phyloP scores from a whole-genome alignment of 1,284 basidiomycete genomes.

The Agroathelia rolfsii region DNA sequence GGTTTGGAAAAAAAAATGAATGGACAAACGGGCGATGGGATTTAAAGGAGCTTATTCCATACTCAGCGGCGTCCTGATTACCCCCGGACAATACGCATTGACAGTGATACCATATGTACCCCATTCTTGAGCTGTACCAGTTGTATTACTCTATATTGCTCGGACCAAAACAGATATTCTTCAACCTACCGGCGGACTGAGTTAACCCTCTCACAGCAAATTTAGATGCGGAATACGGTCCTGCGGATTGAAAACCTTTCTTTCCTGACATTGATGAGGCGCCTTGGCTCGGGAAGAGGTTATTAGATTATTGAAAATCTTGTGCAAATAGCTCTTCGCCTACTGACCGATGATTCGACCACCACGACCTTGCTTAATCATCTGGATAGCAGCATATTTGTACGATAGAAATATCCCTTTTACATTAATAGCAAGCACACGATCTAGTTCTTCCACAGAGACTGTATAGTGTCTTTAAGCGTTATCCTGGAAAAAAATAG shows the following conservation, averaged over 20 bases:
- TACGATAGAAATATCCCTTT: slow-evolving; percentile 26
- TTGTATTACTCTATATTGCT: slow-evolving; percentile 2
- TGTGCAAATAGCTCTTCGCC: not conserved
- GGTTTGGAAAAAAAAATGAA: no score
- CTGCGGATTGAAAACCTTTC: slow-evolving; percentile 20
- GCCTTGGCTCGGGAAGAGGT: slow-evolving; percentile 10
- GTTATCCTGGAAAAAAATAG: no score
- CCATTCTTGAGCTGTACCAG: slow-evolving; percentile 26
- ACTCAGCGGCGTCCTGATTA: slow-evolving; percentile 26
- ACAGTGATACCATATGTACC: slow-evolving; percentile 34
- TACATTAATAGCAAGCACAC: slow-evolving; percentile 22
- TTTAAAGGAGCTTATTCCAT: no score
- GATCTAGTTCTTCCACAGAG: slow-evolving; percentile 18
- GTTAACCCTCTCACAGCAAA: slow-evolving; percentile 20
- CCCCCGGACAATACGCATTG: slow-evolving; percentile 41
- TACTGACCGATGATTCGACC: slow-evolving; percentile 26
- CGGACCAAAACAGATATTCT: not conserved
- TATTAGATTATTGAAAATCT: not conserved
- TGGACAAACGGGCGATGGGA: no score
- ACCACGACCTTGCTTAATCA: slow-evolving; percentile 29
- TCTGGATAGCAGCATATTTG: slow-evolving; percentile 27
- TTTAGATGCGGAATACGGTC: slow-evolving; percentile 21
- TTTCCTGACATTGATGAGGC: slow-evolving; percentile 29
- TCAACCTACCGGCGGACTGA: slow-evolving; percentile 16
- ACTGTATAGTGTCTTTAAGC: not conserved